Base-by-base conservation (phyloP, 306 rosid genomes). In the Gleditsia sinensis region DNA sequence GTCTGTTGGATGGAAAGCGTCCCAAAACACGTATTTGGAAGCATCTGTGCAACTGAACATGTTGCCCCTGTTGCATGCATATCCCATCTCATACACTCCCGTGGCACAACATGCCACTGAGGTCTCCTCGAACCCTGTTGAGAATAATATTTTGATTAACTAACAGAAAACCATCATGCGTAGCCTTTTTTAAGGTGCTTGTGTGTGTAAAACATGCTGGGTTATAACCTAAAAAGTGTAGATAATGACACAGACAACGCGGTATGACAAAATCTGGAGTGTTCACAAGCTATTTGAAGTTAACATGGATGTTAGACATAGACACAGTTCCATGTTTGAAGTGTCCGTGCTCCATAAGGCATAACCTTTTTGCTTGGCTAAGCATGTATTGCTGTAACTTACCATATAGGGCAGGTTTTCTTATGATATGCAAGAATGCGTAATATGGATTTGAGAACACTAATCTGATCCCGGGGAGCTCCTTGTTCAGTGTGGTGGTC, bases 41-140 rank as follows among this genome's bases (percentile, higher is more conserved):
- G 98, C 98, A 83, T 93, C 94, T 2, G 60, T 6, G 71, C 98
- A 93, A 42, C 96, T 93, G 69, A 76, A 83, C 69, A 87, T 85
- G 28, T 9, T 75, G 0, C 78, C 53, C 36, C 92, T 78, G 27
- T 77, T 88, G 88, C 98, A 93, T 19, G 94, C 84, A 68, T 91
- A 93, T 55, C 98, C 88, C 97, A 93, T 91, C 80, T 93, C 98
- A 9, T 76, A 91, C 82, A 89, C 85, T 67, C 98, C 98, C 11
- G 97, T 89, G 0, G 88, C 88, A 34, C 98, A 93, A 58, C 98
- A 93, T n/a, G 97, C 96, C 77, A 76, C 77, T 66, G 85, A 81
- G n/a, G 80, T 69, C 0, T 67, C 85, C 28, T 88, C 87, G 81
- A 88, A 91, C 34, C 98, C 98, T 93, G 86, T 10, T 17, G 1